phyloP scores from a whole-genome alignment of 208 protist species.

The Crithidia sp. region DNA sequence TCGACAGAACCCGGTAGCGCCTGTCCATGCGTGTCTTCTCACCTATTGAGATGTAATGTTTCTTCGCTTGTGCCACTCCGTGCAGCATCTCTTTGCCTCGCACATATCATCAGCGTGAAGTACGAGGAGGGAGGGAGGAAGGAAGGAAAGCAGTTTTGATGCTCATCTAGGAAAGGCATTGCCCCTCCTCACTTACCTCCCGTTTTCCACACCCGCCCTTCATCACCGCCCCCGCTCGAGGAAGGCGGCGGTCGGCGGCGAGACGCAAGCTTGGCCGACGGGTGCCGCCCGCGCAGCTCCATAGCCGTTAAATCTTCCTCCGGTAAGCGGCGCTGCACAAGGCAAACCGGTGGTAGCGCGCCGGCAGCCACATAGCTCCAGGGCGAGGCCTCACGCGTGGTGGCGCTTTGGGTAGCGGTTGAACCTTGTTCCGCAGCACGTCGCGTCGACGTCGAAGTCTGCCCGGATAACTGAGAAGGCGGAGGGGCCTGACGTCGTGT shows the following conservation, averaged over 20 bases:
- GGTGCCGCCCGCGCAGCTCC: conserved; percentile 18
- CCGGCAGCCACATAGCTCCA: conserved; percentile 46
- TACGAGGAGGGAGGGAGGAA: too few relatives aligned
- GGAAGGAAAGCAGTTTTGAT: too few relatives aligned
- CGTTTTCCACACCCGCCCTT: conserved; percentile 1
- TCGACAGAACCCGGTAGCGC: too few relatives aligned
- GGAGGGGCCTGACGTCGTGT: too few relatives aligned
- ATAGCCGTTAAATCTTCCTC: conserved; percentile 23
- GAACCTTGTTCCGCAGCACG: background rate
- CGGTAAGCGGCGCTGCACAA: conserved; percentile 56
- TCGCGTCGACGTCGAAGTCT: background rate
- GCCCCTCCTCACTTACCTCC: conserved; percentile 1
- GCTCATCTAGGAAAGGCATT: too few relatives aligned
- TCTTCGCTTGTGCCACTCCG: too few relatives aligned
- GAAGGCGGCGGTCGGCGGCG: background rate
- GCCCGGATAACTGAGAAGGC: too few relatives aligned
- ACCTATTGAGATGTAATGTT: too few relatives aligned
- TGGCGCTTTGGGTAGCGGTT: background rate
- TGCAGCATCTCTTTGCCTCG: too few relatives aligned
- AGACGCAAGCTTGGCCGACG: background rate
- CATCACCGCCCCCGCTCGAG: background rate
- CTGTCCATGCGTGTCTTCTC: too few relatives aligned
- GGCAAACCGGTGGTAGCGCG: conserved; percentile 62
- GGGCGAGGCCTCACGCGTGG: background rate
- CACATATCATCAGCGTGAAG: too few relatives aligned